Percentiles rank a stretch among this genome's conserved stretches.
Conservation (phyloP, 2,329 filamentous ascomycete species). For the Colletotrichum eleusines region DNA sequence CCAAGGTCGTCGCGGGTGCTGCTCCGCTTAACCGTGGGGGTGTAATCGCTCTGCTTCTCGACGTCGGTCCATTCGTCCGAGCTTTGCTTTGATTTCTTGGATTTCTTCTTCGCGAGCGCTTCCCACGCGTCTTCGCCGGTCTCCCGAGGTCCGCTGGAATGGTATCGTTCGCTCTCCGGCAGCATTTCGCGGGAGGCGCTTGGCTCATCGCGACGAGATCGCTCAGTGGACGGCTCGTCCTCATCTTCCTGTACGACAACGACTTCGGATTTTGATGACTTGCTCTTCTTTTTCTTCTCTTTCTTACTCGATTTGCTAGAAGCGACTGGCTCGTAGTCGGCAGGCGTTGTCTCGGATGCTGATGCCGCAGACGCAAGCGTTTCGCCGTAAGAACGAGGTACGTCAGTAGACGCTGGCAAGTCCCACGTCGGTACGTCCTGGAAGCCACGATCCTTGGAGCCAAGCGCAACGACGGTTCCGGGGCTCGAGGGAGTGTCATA, state of each 20-base stretch:
- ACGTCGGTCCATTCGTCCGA: conserved; percentile 43
- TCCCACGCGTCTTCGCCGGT: conserved; percentile 46
- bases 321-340: conserved; percentile 44
- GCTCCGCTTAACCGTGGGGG: conserved; percentile 15
- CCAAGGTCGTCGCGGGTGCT: conserved; percentile 7
- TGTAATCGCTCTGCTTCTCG: conserved; percentile 27
- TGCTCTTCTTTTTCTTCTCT: conserved; percentile 58
- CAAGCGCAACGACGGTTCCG: conserved; percentile 32
- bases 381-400: conserved; percentile 7
- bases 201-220: conserved; percentile 5
- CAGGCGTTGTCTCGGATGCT: conserved; percentile 9
- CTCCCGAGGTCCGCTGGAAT: conserved; percentile 42
- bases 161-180: conserved; percentile 29
- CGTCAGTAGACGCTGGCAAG: conserved; percentile 9
- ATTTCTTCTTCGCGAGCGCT: conserved; percentile 49
- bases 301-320: conserved; percentile 49
- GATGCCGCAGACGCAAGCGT: background rate
- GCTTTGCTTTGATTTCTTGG: conserved; percentile 45
- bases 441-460: conserved; percentile 17
- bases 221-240: conserved; percentile 32
- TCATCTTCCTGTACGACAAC: conserved; percentile 47
- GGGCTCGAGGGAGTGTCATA: conserved; percentile 24
- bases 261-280: conserved; percentile 47
- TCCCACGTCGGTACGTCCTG: conserved; percentile 22
- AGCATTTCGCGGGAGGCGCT: conserved; percentile 3